These are phyloP conservation scores for Ogataea nonfermentans DNA, from an alignment of 805 yeast species.

Conservation along the genomic window DNA sequence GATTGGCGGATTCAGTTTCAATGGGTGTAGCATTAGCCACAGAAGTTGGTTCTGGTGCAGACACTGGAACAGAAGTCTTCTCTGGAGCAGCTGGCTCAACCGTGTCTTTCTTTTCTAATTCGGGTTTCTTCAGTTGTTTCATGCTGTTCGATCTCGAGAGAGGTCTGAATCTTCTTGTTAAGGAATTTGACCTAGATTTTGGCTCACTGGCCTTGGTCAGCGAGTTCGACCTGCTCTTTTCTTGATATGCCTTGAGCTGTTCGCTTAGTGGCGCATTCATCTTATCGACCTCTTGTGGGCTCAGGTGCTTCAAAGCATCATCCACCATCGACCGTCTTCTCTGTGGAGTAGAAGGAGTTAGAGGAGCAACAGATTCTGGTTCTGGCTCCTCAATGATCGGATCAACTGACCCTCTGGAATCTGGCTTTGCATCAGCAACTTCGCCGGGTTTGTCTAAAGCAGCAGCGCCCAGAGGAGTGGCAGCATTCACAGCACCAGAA, in stretches of 20 bases:
- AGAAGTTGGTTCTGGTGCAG: conserved; percentile 5
- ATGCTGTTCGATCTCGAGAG: conserved; percentile 24
- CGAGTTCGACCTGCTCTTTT: conserved; percentile 42
- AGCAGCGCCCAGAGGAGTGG: conserved; percentile 25
- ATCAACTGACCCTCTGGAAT: conserved; percentile 28
- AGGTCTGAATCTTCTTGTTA: conserved; percentile 17
- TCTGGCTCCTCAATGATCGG: conserved; percentile 34
- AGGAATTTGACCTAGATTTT: conserved; percentile 27
- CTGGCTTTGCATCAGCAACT: conserved; percentile 5
- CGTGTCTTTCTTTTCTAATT: background rate
- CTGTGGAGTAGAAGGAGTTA: conserved; percentile 10
- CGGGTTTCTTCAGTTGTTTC: conserved; percentile 15
- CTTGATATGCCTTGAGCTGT: conserved; percentile 26
- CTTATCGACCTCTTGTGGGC: conserved; percentile 28
- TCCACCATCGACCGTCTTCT: conserved; percentile 35
- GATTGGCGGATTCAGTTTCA: background rate
- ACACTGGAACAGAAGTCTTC: conserved; percentile 8
- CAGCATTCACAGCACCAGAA: conserved; percentile 24
- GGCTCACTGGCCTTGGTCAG: conserved; percentile 44
- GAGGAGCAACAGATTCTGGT: conserved; percentile 14
- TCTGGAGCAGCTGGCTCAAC: conserved; percentile 19
- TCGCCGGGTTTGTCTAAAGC: conserved; percentile 25
- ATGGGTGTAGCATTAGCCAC: background rate
- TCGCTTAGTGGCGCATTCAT: conserved; percentile 32
- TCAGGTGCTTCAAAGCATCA: conserved; percentile 28